Evolutionary conservation across 495 filamentous ascomycete species (phyloP), one percentile per base, ranked within the genome.

Genomic region (Talaromyces trachyspermus): DNA sequence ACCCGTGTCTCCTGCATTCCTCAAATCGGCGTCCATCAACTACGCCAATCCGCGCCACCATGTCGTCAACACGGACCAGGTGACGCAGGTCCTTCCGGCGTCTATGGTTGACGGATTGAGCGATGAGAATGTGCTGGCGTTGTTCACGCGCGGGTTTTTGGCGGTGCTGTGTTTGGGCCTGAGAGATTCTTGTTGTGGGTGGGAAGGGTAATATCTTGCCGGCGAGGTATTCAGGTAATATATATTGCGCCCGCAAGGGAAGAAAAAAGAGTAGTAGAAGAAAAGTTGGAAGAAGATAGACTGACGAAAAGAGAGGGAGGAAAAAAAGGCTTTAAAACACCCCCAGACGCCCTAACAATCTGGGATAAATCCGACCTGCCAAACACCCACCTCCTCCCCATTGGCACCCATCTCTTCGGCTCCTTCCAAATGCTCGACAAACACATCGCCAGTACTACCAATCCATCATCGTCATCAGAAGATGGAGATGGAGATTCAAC

Each of bases 11-110:
- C 24, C 46, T 14, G 49, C 51, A 18, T 57, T 54, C 24, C 38
- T 57, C 1, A 27, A 44, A 1, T 57, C 55, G 3, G 20, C 33
- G 19, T 36, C 51, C 12, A 48, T 49, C 14, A 26, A 24, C n/a
- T 43, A 49, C 17, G 29, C 50, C 20, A 57, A 57, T 37, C 55
- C 55, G 39, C 52, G 46, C 14, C 48, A 54, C 22, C 49, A 57
- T 44, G 29, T 41, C 11, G 11, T 20, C 4, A 23, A 29, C 25
- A 49, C 52, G 9, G 49, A 54, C 35, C 46, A 48, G 11, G 49
- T 57, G 27, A 48, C 44, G 6, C 52, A 57, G 38, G 43, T 25
- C 2, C 36, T 54, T 30, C 45, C 49, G 8, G 52, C 36, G 1
- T 48, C 52, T 11, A 36, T 14, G 2, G 27, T 57, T 30, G 40